Base-by-base conservation (phyloP, 306 rosid genomes). In the Rosa multiflora region DNA sequence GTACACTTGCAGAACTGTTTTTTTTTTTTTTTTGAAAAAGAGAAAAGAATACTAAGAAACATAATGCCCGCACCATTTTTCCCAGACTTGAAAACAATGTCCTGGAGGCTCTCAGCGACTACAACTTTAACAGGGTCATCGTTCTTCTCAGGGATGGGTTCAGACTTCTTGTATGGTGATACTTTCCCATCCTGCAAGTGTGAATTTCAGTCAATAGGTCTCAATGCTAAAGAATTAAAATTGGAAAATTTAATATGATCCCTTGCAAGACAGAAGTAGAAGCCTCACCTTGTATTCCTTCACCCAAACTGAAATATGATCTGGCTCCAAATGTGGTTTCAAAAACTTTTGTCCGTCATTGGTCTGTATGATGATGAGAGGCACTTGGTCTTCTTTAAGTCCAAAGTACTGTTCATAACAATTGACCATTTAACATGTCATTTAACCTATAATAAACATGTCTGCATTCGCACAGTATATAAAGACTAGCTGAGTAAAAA, bases 101-200 rank as follows among this genome's bases (percentile, higher is more conserved):
- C 99, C 75, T 89, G 81, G 58, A 96, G 85, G 83, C 62, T 90
- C 79, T 90, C 82, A 55, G 91, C 89, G 4, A 96, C 99, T 39
- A 96, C 91, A 48, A 96, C 96, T 87, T 90, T 96, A 74, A 96
- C 96, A 71, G 98, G 97, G 75, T 91, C 99, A 62, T 91, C 71
- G 81, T 89, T 96, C 47, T 77, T 56, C 82, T 90, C 98, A 2
- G 99, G 97, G 79, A 93, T 85, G 63, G 99, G 93, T 78, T 90
- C 96, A 49, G 99, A 93, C 79, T 88, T 93, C 67, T 82, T 68
- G 77, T 21, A 90, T 76, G 90, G 92, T 18, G 78, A 76, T 77
- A 96, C 71, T 2, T 82, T 87, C 72, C 98, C 98, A 18, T 88
- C 94, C 99, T 96, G 91, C 84, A 82, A 76, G 67, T 20, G 55